Conservation (phyloP, 306 rosid genomes). For the Calophaca sinica region DNA sequence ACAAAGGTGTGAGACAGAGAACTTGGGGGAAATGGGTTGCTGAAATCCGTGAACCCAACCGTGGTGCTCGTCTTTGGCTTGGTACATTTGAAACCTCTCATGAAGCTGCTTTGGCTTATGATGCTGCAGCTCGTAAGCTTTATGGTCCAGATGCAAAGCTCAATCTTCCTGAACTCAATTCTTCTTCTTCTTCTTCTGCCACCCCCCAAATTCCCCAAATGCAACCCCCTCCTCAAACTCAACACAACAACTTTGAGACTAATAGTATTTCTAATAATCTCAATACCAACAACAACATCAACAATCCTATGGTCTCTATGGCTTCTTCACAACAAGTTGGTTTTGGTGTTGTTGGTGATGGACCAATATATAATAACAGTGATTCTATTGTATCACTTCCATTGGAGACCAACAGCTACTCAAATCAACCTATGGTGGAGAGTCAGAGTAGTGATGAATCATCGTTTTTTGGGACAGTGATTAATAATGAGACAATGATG, state of each 20-base stretch:
- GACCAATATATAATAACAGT: slow-evolving; percentile 24
- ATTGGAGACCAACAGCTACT: neutral
- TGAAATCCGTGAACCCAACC: slow-evolving; percentile 92
- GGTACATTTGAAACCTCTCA: slow-evolving; percentile 84
- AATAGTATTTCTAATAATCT: neutral
- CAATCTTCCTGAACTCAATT: slow-evolving; percentile 59
- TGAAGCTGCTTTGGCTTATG: slow-evolving; percentile 94
- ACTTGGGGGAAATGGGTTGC: slow-evolving; percentile 99
- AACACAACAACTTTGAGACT: neutral
- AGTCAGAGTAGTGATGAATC: slow-evolving; percentile 8
- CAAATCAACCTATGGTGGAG: neutral
- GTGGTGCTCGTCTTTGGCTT: slow-evolving; percentile 94
- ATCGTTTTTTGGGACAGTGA: slow-evolving; percentile 50
- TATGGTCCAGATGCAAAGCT: slow-evolving; percentile 85
- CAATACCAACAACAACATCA: neutral
- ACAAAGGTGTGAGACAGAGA: slow-evolving; percentile 92
- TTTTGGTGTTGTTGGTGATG: neutral
- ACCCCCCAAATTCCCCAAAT: neutral
- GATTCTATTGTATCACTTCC: slow-evolving; percentile 38
- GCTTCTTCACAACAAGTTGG: neutral
- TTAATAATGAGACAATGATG: slow-evolving; percentile 44
- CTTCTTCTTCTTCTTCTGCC: neutral
- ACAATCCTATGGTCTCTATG: slow-evolving; percentile 7
- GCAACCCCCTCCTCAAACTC: slow-evolving; percentile 4
- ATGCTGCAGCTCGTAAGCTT: slow-evolving; percentile 78